Evolutionary conservation across 2,329 filamentous ascomycete genomes (phyloP).

Genomic region (Exophiala spinifera): DNA sequence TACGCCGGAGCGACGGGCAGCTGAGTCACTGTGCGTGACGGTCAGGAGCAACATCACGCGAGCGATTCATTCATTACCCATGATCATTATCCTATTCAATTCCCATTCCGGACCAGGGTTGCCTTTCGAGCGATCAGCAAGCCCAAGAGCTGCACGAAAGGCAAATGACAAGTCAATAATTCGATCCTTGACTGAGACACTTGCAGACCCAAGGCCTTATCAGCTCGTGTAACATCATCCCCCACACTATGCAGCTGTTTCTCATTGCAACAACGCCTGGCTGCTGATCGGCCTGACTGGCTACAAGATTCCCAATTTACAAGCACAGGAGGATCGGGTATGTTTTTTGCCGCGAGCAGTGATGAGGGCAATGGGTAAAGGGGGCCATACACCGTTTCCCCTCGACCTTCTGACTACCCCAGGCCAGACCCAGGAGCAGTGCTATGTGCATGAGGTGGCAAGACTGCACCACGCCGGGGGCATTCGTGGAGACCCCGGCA

Average conservation of each 20-base stretch:
- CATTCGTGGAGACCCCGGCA: background rate
- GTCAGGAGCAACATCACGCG: background rate
- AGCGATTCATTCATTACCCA: too few relatives aligned
- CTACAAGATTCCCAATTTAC: background rate
- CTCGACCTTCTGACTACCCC: background rate
- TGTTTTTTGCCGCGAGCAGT: background rate
- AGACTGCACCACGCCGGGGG: background rate
- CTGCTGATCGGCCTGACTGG: background rate
- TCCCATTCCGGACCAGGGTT: background rate
- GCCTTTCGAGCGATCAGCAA: background rate
- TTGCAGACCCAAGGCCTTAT: slow-evolving; percentile 15
- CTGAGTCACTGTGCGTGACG: background rate
- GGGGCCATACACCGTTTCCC: background rate
- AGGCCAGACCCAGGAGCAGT: too few relatives aligned
- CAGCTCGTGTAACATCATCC: slow-evolving; percentile 14
- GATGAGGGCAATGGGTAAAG: background rate
- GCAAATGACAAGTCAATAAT: background rate
- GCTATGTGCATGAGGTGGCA: too few relatives aligned
- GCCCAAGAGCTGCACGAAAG: background rate
- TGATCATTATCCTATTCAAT: background rate
- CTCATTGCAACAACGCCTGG: slow-evolving; percentile 3
- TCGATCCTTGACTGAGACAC: background rate
- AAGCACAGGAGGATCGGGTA: background rate
- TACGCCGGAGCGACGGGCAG: background rate
- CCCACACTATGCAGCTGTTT: slow-evolving; percentile 21